Evolutionary conservation across 2,329 filamentous ascomycete species (phyloP).

Genomic region (Trichoderma cornu-damae): DNA sequence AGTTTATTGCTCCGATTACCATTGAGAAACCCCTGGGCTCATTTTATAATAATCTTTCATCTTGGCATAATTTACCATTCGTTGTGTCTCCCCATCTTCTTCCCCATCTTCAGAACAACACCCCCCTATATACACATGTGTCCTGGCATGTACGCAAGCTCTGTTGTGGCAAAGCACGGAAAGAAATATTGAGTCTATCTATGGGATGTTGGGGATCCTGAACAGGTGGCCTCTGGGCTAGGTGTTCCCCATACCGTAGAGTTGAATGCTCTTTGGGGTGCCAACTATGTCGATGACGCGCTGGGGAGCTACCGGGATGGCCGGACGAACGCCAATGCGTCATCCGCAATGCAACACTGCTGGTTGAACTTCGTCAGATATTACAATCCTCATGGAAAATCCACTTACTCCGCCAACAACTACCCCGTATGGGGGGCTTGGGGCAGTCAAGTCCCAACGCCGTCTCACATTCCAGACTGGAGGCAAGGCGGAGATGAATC

Average conservation of each 20-base stretch:
- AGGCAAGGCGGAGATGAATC: slow-evolving; percentile 39
- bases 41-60: not conserved
- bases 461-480: slow-evolving; percentile 40
- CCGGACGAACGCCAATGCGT: slow-evolving; percentile 50
- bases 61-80: not conserved
- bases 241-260: slow-evolving; percentile 67
- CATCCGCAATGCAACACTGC: slow-evolving; percentile 61
- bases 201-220: slow-evolving; percentile 60
- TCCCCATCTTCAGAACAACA: too few species aligned
- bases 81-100: too few species aligned
- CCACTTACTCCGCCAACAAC: not conserved
- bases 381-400: slow-evolving; percentile 57
- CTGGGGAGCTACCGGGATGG: slow-evolving; percentile 52
- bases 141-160: slow-evolving; percentile 31
- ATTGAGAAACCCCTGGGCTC: not conserved
- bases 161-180: slow-evolving; percentile 29
- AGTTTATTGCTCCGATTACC: not conserved
- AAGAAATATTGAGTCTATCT: slow-evolving; percentile 60
- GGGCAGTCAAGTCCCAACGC: slow-evolving; percentile 27
- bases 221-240: slow-evolving; percentile 46
- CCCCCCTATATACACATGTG: too few species aligned
- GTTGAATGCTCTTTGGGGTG: slow-evolving; percentile 61
- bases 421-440: slow-evolving; percentile 37
- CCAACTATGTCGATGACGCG: slow-evolving; percentile 46
- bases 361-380: slow-evolving; percentile 68